Percentiles rank a stretch among this genome's conserved stretches.
Conservation (phyloP, 108 stramenopile genomes). For the Parmales sp. region DNA sequence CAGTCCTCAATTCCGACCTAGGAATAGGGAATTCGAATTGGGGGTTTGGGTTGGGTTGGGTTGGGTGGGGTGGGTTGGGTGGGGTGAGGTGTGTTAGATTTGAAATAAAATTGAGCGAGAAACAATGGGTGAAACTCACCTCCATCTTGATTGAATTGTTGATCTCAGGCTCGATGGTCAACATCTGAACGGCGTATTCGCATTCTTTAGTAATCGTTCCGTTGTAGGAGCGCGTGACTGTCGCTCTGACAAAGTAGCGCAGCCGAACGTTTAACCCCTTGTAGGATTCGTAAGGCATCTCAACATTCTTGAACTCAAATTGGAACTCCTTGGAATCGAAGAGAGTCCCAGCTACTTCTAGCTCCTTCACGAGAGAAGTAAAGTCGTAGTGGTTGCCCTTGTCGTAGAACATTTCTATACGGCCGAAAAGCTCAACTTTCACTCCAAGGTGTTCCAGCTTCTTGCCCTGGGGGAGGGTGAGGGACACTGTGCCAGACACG, state of each 20-base stretch:
- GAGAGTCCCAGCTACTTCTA: slow-evolving; percentile 78
- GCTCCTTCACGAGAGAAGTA: slow-evolving; percentile 83
- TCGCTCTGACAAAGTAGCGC: slow-evolving; percentile 88
- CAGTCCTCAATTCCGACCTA: slow-evolving; percentile 99
- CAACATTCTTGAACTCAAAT: slow-evolving; percentile 68
- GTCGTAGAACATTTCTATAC: slow-evolving; percentile 79
- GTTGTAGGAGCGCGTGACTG: slow-evolving; percentile 74
- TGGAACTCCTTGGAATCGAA: slow-evolving; percentile 61
- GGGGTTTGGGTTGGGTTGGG: no score
- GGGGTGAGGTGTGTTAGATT: no score
- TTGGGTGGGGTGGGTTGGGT: no score
- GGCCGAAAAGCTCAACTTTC: slow-evolving; percentile 90
- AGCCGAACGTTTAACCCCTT: slow-evolving; percentile 88
- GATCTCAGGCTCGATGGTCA: slow-evolving; percentile 53
- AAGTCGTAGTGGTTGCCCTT: slow-evolving; percentile 73
- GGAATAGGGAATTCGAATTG: no score
- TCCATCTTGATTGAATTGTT: slow-evolving; percentile 94
- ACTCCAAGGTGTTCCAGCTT: slow-evolving; percentile 94
- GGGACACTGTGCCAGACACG: slow-evolving; percentile 68
- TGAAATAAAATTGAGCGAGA: no score
- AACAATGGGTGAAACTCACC: no score
- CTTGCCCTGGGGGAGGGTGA: slow-evolving; percentile 77
- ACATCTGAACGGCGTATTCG: slow-evolving; percentile 80
- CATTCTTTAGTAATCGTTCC: slow-evolving; percentile 73
- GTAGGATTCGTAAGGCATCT: slow-evolving; percentile 74